phyloP scores from a whole-genome alignment of 441 rosid genomes.

The Croton setiger region DNA sequence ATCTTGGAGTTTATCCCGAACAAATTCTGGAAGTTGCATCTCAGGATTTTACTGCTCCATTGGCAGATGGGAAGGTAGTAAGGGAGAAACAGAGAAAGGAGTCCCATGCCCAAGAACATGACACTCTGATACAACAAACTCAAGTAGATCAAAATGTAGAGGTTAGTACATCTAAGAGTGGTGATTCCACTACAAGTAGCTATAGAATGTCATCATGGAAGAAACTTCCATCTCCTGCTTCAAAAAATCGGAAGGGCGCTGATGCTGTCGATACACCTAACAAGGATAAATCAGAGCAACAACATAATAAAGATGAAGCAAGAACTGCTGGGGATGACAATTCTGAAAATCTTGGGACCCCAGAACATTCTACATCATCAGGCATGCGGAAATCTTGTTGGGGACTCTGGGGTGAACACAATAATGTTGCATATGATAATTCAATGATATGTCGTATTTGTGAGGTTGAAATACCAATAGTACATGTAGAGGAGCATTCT shows the following conservation, averaged over 20 bases:
- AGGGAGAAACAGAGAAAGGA: constrained; percentile 45
- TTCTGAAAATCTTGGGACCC: constrained; percentile 47
- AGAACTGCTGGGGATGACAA: constrained; percentile 41
- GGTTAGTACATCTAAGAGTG: constrained; percentile 68
- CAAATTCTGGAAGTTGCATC: constrained; percentile 55
- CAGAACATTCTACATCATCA: constrained; percentile 46
- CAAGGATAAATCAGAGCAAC: constrained; percentile 45
- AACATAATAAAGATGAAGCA: constrained; percentile 36
- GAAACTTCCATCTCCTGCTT: constrained; percentile 84
- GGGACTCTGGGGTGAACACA: constrained; percentile 74
- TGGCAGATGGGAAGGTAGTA: constrained; percentile 36
- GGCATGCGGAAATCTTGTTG: constrained; percentile 45
- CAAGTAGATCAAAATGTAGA: constrained; percentile 44
- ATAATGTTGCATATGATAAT: constrained; percentile 62
- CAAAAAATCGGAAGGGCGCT: constrained; percentile 52
- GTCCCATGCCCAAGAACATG: constrained; percentile 34
- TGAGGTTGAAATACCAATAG: constrained; percentile 98
- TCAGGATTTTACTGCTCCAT: constrained; percentile 50
- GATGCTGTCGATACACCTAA: constrained; percentile 43
- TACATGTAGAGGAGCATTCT: constrained; percentile 98
- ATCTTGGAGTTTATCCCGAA: constrained; percentile 91
- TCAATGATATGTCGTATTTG: constrained; percentile 98
- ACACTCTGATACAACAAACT: constrained; percentile 31
- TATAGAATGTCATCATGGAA: constrained; percentile 94
- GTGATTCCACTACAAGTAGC: constrained; percentile 71